Evolutionary conservation across 495 filamentous ascomycete species (phyloP), one percentile per base, ranked within the genome.

Genomic region (Corynascus novoguineensis): DNA sequence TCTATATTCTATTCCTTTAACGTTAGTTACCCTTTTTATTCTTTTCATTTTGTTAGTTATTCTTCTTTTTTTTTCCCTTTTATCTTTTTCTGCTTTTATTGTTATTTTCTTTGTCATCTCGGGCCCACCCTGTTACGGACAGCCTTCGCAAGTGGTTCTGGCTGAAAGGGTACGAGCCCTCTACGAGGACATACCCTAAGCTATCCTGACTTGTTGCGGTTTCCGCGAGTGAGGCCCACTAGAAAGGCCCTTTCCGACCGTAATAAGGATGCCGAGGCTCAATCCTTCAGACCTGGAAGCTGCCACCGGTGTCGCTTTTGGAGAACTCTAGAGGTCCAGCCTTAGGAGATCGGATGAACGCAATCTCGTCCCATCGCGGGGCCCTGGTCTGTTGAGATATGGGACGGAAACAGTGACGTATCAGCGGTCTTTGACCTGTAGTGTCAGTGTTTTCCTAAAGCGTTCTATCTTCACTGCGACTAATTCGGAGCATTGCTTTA

Each of bases 231-330:
- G 71, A 14, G 69, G 66, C 11, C 64, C 67, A 10, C 60, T 69
- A 28, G 71, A 71, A 40, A 61, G 46, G 29, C 60, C 62, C 19
- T 80, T 81, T 37, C 74, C 75, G 32, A 75, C 79, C 1, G 67
- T 79, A 27, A 64, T 80, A 15, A 70, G 77, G 32, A 58, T 78
- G 4, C 64, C 73, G 9, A 75, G 78, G 28, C 81, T 78, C 51
- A 71, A 75, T 15, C 71, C 74, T 12, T 50, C 67, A 8, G 78
- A 81, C 49, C 61, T 85, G 15, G 76, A 78, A 65, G 69, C 73
- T 5, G 79, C 78, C 15, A 81, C 81, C 47, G 68, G 71, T 21
- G 46, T 80, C 22, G 71, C 84, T 34, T 82, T 84, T 64, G 75
- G 75, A 19, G 64, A 60, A n/a, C 41, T 64, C 35, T 63, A 61